phyloP scores from a whole-genome alignment of 371 early-diverging fungal species.

The Mucor mucedo region DNA sequence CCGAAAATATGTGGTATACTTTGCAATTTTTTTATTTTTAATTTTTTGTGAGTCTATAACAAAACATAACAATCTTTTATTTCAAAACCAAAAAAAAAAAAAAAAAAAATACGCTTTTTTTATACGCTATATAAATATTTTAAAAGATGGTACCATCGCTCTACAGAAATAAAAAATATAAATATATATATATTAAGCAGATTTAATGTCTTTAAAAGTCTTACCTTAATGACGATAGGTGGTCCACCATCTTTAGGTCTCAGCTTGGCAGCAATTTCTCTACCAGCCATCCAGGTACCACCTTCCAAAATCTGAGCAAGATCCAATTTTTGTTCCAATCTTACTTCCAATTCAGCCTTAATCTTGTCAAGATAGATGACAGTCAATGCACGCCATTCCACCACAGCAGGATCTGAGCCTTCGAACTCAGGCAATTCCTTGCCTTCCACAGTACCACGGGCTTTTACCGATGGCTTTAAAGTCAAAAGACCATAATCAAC shows the following conservation, averaged over 20 bases:
- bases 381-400: constrained; percentile 94
- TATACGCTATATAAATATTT: neutral
- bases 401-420: constrained; percentile 79
- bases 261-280: constrained; percentile 82
- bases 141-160: constrained; percentile 58
- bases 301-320: constrained; percentile 90
- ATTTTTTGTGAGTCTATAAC: neutral
- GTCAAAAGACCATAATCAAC: constrained; percentile 49
- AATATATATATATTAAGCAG: neutral
- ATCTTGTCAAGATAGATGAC: constrained; percentile 82
- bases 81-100: neutral
- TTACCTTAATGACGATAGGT: constrained; percentile 79
- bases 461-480: constrained; percentile 36
- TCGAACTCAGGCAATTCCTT: constrained; percentile 69
- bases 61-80: neutral
- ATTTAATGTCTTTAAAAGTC: neutral
- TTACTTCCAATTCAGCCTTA: constrained; percentile 58
- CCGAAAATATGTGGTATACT: constrained; percentile 5
- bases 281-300: constrained; percentile 90
- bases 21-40: constrained; percentile 4
- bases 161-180: constrained; percentile 21
- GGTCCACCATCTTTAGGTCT: constrained; percentile 84
- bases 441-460: constrained; percentile 29
- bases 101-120: too few relatives aligned
- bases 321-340: constrained; percentile 60